A percentile compares a stretch with the other conserved stretches of the same genome.
phyloP scores from a whole-genome alignment of 2,329 filamentous ascomycete species.

The Blastomyces emzantsi region DNA sequence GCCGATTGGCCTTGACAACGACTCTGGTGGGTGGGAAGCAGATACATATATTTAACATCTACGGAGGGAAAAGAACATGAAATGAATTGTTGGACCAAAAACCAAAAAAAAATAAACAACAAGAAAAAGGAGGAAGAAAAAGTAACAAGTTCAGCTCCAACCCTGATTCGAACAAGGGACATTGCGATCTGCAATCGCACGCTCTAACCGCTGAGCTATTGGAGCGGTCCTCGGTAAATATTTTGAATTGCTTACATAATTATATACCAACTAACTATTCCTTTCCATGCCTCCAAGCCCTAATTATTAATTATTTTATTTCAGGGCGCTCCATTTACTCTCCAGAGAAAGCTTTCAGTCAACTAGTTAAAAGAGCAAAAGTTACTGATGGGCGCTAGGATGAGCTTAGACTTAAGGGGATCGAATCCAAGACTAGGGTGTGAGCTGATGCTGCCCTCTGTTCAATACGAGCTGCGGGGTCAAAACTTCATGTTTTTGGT shows the following conservation, averaged over 20 bases:
- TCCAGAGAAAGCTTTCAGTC: no score
- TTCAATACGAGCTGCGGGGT: not conserved
- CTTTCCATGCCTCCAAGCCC: not conserved
- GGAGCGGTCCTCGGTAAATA: not conserved
- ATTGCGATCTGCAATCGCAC: constrained; percentile 10
- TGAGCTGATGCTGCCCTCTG: no score
- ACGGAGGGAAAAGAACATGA: not conserved
- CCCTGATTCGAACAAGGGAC: constrained; percentile 10
- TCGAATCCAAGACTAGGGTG: not conserved
- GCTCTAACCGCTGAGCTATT: constrained; percentile 10
- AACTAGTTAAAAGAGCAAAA: no score
- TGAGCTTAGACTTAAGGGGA: no score
- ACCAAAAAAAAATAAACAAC: not conserved
- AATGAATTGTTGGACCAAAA: not conserved
- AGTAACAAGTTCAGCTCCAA: not conserved
- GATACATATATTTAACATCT: not conserved
- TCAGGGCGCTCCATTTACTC: not conserved
- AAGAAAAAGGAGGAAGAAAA: not conserved
- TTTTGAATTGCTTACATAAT: not conserved
- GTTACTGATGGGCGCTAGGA: not conserved
- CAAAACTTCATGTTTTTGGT: no score
- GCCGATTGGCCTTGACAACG: not conserved
- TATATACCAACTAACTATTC: not conserved
- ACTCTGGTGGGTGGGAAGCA: not conserved
- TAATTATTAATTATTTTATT: not conserved